Base-by-base conservation (phyloP, 768 basidiomycete species). In the Mycena galopus region DNA sequence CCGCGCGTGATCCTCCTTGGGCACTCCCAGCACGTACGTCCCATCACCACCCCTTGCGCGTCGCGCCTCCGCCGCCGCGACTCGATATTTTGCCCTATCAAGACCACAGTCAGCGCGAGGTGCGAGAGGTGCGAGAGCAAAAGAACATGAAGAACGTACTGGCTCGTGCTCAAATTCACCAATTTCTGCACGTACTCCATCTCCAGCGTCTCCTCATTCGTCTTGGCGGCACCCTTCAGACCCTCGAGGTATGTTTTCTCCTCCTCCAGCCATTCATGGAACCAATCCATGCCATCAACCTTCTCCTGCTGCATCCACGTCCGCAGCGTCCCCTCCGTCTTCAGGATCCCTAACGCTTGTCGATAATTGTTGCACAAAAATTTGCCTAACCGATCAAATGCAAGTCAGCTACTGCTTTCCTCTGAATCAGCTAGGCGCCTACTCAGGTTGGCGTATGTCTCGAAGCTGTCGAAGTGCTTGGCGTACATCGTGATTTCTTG, bases 311-410 rank as follows among this genome's bases (percentile, higher is more conserved):
- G 27, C 73, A 65, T 67, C 23, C 65, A 65, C 10, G 47, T 23
- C 21, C 29, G 21, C 35, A 74, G 32, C 3, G 65, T 61, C 23
- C 51, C 29, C 27, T 74, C 61, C 4, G 39, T 62, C 23, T 65
- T 61, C 27, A 78, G 37, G 21, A 77, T 76, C 5, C 69, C 35
- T 10, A 79, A 67, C 14, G n/a, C n/a, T n/a, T n/a, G n/a, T n/a
- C n/a, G n/a, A n/a, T n/a, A n/a, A n/a, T n/a, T n/a, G n/a, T n/a
- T 72, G 50, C 62, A 71, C 5, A 59, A 17, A 57, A 75, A 77
- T 47, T 63, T 63, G 30, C 61, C 61, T 63, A 19, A n/a, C n/a
- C n/a, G n/a, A n/a, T 4, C 23, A 12, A 12, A 37, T 12, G 14
- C 14, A 37, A n/a, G 35, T 59, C 23, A 61, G 37, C 19, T 25